These are phyloP conservation scores for Phytopythium cucurbitacearum DNA, from an alignment of 352 stramenopile species.

Conservation along the genomic window DNA sequence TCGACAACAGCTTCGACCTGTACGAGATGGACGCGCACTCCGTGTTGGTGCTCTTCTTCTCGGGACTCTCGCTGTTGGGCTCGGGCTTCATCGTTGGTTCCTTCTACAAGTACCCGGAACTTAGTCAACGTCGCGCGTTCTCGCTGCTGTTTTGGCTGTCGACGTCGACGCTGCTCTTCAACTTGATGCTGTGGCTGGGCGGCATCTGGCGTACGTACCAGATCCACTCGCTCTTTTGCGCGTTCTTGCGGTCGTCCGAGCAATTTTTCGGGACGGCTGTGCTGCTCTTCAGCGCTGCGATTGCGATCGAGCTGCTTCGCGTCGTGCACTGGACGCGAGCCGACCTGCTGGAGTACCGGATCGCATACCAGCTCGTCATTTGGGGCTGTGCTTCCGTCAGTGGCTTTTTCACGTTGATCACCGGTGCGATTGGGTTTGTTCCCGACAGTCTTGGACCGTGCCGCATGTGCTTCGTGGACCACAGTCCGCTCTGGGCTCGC, in stretches of 20 bases:
- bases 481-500: conserved; percentile 53
- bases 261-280: conserved; percentile 67
- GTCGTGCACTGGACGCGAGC: conserved; percentile 46
- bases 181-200: conserved; percentile 55
- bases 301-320: conserved; percentile 65
- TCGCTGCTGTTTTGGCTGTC: conserved; percentile 65
- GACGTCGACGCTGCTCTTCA: conserved; percentile 53
- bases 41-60: conserved; percentile 70
- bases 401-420: conserved; percentile 45
- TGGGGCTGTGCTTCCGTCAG: conserved; percentile 39
- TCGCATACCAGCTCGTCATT: conserved; percentile 50
- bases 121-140: conserved; percentile 47
- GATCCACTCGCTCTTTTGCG: conserved; percentile 41
- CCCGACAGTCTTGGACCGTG: conserved; percentile 57
- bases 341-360: conserved; percentile 50
- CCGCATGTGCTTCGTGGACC: conserved; percentile 39
- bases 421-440: conserved; percentile 62
- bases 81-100: conserved; percentile 60
- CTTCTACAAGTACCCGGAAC: conserved; percentile 59
- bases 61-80: conserved; percentile 61
- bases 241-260: conserved; percentile 45
- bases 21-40: conserved; percentile 73
- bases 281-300: conserved; percentile 46
- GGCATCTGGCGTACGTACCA: conserved; percentile 33
- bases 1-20: conserved; percentile 66